A percentile compares a stretch with the other conserved stretches of the same genome.
Evolutionary conservation across 352 stramenopile genomes (phyloP).

Genomic region (Pythium coloratum): DNA sequence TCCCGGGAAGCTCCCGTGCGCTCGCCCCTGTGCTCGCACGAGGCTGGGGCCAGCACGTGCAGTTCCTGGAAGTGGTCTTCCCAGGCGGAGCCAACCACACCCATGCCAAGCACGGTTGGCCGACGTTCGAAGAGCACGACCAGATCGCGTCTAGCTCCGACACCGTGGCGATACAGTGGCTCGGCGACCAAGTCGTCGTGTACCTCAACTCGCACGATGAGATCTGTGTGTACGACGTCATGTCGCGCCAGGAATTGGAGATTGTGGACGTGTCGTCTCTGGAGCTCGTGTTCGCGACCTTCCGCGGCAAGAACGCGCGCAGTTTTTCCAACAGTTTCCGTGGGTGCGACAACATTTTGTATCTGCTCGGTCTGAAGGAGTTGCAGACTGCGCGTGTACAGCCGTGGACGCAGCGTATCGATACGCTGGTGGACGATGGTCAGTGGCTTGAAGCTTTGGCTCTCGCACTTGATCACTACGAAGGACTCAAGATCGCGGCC

Average conservation of each 20-base stretch:
- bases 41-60: conserved; percentile 92
- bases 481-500: conserved; percentile 86
- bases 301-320: conserved; percentile 77
- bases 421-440: conserved; percentile 93
- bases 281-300: conserved; percentile 93
- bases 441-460: conserved; percentile 97
- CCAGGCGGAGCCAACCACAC: conserved; percentile 67
- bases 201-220: conserved; percentile 95
- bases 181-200: conserved; percentile 94
- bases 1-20: conserved; percentile 76
- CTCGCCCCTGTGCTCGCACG: conserved; percentile 91
- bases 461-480: conserved; percentile 95
- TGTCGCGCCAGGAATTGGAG: conserved; percentile 94
- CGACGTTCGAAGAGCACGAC: conserved; percentile 93
- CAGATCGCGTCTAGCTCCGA: conserved; percentile 89
- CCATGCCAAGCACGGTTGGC: conserved; percentile 89
- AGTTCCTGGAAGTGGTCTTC: conserved; percentile 91
- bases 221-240: conserved; percentile 96
- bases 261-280: conserved; percentile 93
- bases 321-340: conserved; percentile 90
- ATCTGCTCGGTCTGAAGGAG: conserved; percentile 92
- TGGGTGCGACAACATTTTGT: conserved; percentile 92
- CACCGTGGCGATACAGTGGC: conserved; percentile 94
- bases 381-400: conserved; percentile 91
- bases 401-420: conserved; percentile 92